Base-by-base conservation (phyloP, 2,329 filamentous ascomycete species). In the Fusarium tjaetaba region DNA sequence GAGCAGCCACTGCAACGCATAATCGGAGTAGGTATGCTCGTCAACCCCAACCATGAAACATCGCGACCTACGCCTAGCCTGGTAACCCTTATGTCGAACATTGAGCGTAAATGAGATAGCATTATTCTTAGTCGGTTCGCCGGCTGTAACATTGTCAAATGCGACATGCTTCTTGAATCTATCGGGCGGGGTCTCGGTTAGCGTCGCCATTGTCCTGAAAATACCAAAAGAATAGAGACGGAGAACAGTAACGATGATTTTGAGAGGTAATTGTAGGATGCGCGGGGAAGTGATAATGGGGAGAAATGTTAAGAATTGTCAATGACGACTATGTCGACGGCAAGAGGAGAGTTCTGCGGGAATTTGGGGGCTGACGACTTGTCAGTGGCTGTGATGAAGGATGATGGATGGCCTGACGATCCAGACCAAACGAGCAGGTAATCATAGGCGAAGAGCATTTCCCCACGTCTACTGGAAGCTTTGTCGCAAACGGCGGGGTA, bases 31-130 rank as follows among this genome's bases (percentile, higher is more conserved):
- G 66, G 94, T 90, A 77, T 97, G 95, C 78, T 96, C 93, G 82
- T 97, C 95, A 24, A 95, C 93, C 26, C 95, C 95, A 72, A 95
- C 96, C 80, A 98, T 91, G 78, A 97, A 97, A 14, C 94, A 97
- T 60, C 95, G 91, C 61, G 94, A 96, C 68, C 94, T 89, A 69
- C 94, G 91, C 46, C 91, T 92, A 72, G 92, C 91, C 76, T 94
- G 91, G 82, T 96, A 97, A 73, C 95, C 94, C 75, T 92, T 92
- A 82, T 98, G 95, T 79, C 94, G 94, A 75, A 93, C 90, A 78
- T 95, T 95, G 67, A 97, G 86, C 1, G 94, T 97, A 75, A 97
- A 89, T 11, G 94, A 94, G 26, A 87, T 85, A 5, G 87, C 87
- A 77, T 90, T 90, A 78, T 86, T 86, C 76, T 89, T 88, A 18